Evolutionary conservation across 108 stramenopile species (phyloP), one percentile per base, ranked within the genome.

Genomic region (Licmophora abbreviata): DNA sequence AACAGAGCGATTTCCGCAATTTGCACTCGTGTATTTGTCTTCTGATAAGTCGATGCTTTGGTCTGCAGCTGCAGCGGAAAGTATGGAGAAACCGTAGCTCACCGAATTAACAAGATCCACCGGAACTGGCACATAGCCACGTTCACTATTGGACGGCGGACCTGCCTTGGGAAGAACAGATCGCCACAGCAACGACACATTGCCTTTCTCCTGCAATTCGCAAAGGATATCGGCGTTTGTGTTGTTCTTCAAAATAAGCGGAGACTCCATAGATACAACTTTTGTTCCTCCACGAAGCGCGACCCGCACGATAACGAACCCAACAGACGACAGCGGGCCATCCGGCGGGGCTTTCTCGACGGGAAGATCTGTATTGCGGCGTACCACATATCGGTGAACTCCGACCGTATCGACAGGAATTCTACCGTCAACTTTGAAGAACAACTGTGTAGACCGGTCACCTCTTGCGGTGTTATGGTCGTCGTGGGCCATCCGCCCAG

Each of bases 381-480:
- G 59, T 0, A 83, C 46, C 15, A 48, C 62, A 65, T 71, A 72
- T 18, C 56, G 47, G 18, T 73, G 68, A 1, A 76, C 64, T 7
- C 81, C 81, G 25, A 83, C 77, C 10, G 64, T 61, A 50, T 83
- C 81, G 0, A 83, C 81, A 14, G 66, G 64, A 29, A 78, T 68
- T 24, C 64, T 72, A 1, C 74, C 58, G 12, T 62, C 42, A 35
- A 59, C 57, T 49, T 69, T 71, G 44, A 54, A 73, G 12, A 53
- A 62, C 44, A 71, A 72, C 35, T 35, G 62, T 1, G 61, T 25
- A 12, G 69, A 68, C n/a, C 40, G 38, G 2, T 40, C 17, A 12
- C 70, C 61, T 51, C 54, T 60, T 15, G 60, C 49, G 20, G 56
- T 41, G 20, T 69, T 54, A 29, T 68, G 52, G 18, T 56, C 54